Evolutionary conservation across 2,329 filamentous ascomycete species (phyloP).

Genomic region (Pezicula neosporulosa): DNA sequence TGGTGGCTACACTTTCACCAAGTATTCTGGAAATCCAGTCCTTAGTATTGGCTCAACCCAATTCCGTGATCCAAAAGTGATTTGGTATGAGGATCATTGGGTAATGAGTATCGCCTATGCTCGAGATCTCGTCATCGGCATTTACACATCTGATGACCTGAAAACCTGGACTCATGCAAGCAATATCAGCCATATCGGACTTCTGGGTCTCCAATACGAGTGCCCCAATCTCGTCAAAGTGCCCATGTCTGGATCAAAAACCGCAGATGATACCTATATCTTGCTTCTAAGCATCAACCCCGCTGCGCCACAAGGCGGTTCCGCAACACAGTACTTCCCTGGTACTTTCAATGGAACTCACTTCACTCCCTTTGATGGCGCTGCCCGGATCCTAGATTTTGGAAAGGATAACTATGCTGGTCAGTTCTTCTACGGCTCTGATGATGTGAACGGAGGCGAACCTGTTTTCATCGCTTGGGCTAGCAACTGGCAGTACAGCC

Average conservation of each 20-base stretch:
- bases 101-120: slow-evolving; percentile 54
- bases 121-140: slow-evolving; percentile 52
- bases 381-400: slow-evolving; percentile 41
- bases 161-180: slow-evolving; percentile 54
- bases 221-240: slow-evolving; percentile 60
- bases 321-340: slow-evolving; percentile 51
- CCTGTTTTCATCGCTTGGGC: slow-evolving; percentile 47
- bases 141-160: slow-evolving; percentile 58
- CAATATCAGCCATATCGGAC: slow-evolving; percentile 55
- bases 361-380: slow-evolving; percentile 44
- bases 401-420: slow-evolving; percentile 53
- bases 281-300: slow-evolving; percentile 53
- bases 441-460: slow-evolving; percentile 32
- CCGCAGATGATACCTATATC: slow-evolving; percentile 32
- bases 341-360: slow-evolving; percentile 64
- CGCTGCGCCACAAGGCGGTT: slow-evolving; percentile 53
- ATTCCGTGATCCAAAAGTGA: slow-evolving; percentile 65
- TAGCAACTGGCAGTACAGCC: slow-evolving; percentile 56
- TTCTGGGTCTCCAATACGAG: slow-evolving; percentile 39
- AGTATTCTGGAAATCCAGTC: slow-evolving; percentile 58
- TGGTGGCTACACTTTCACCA: slow-evolving; percentile 57
- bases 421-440: slow-evolving; percentile 48
- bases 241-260: slow-evolving; percentile 35
- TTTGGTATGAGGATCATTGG: slow-evolving; percentile 55
- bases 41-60: slow-evolving; percentile 48